Evolutionary conservation across 352 stramenopile species (phyloP).

Genomic region (Globisporangium takayamanum): DNA sequence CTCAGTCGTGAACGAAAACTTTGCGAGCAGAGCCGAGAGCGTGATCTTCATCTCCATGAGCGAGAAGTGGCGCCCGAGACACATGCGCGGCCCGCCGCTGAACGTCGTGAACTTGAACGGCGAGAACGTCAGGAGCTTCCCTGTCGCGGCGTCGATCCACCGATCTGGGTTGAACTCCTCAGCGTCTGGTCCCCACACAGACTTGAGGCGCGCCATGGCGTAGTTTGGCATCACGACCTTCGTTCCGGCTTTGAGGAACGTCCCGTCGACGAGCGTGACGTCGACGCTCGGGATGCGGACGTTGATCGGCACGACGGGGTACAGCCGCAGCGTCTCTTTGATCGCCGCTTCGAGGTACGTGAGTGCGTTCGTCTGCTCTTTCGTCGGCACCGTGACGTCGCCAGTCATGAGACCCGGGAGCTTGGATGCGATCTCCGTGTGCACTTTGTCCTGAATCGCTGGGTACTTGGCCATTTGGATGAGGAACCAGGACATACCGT

Average conservation of each 20-base stretch:
- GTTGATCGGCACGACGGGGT: constrained; percentile 34
- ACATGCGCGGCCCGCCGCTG: constrained; percentile 33
- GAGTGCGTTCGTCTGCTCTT: constrained; percentile 39
- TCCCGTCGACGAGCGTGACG: constrained; percentile 47
- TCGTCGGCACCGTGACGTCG: constrained; percentile 22
- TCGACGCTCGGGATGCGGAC: constrained; percentile 28
- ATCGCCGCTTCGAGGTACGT: constrained; percentile 58
- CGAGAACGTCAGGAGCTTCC: constrained; percentile 17
- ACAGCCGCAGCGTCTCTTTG: constrained; percentile 59
- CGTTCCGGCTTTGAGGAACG: constrained; percentile 27
- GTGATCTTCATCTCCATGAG: constrained; percentile 32
- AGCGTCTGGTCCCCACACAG: constrained; percentile 33
- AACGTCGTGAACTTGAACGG: constrained; percentile 40
- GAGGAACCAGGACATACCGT: constrained; percentile 75
- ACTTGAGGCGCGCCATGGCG: constrained; percentile 27
- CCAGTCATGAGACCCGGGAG: constrained; percentile 26
- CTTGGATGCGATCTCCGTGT: constrained; percentile 35
- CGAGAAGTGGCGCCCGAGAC: constrained; percentile 26
- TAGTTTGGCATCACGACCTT: constrained; percentile 39
- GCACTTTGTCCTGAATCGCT: constrained; percentile 36
- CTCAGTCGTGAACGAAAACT: constrained; percentile 14
- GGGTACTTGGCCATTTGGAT: constrained; percentile 60
- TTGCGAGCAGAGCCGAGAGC: constrained; percentile 16
- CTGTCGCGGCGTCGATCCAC: constrained; percentile 23
- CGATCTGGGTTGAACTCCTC: constrained; percentile 38